Percentiles rank a stretch among this genome's conserved stretches.
Evolutionary conservation across 257 asterid genomes (phyloP).

Genomic region (Solanum ahanhuiri): DNA sequence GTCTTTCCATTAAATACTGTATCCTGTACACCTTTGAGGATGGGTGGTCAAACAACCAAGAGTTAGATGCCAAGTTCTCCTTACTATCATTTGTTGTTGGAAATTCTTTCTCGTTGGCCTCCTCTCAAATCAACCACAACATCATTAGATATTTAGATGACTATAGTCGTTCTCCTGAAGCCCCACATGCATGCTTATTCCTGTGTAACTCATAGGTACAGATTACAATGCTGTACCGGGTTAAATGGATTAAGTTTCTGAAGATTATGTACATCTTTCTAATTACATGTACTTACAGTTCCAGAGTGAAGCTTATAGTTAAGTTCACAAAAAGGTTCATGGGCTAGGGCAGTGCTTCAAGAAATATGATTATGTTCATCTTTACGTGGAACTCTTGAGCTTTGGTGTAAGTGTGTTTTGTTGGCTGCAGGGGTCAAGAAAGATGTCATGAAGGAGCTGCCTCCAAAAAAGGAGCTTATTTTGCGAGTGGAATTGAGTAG

Average conservation of each 20-base stretch:
- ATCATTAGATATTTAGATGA: background rate
- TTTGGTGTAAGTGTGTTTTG: background rate
- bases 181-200: background rate
- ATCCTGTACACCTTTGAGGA: background rate
- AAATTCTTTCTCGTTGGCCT: background rate
- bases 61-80: background rate
- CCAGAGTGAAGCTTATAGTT: background rate
- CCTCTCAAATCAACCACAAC: background rate
- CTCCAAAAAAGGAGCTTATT: constrained; percentile 94
- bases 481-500: constrained; percentile 92
- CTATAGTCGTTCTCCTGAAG: background rate
- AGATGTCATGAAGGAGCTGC: constrained; percentile 92
- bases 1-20: background rate
- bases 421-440: constrained; percentile 72
- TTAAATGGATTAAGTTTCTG: background rate
- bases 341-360: background rate
- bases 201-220: background rate
- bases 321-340: background rate
- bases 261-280: background rate
- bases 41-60: background rate
- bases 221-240: background rate
- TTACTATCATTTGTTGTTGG: background rate
- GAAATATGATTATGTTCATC: background rate
- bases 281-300: background rate
- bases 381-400: background rate